Evolutionary conservation across 305 asterid genomes (phyloP).

Genomic region (Lippia alba): DNA sequence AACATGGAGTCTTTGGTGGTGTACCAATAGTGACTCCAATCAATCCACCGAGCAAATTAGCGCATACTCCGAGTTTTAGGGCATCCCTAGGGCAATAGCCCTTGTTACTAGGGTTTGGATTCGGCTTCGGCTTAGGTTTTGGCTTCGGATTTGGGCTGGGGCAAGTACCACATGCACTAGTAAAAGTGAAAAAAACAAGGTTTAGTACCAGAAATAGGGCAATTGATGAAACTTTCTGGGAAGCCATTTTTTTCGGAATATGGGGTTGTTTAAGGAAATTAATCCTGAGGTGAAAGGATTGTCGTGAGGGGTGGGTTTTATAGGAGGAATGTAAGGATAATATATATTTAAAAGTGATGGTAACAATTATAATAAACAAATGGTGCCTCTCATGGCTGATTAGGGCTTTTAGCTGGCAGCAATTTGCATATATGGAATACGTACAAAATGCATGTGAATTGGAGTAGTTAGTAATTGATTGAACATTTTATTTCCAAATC

Average conservation of each 20-base stretch:
- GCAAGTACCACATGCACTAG: slow-evolving; percentile 53
- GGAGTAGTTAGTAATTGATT: background rate
- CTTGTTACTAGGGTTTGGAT: slow-evolving; percentile 27
- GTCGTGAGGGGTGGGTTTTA: background rate
- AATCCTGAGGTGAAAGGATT: background rate
- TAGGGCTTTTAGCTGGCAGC: background rate
- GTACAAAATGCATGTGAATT: background rate
- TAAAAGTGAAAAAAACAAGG: slow-evolving; percentile 50
- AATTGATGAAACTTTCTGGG: slow-evolving; percentile 5
- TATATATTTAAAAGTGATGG: background rate
- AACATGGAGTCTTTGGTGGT: no score
- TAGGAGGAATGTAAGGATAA: background rate
- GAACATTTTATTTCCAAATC: background rate
- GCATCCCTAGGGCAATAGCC: slow-evolving; percentile 10
- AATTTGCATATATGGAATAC: background rate
- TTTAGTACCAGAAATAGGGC: slow-evolving; percentile 43
- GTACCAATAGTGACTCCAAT: no score
- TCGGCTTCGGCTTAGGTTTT: slow-evolving; percentile 42
- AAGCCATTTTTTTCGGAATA: background rate
- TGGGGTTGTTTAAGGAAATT: background rate
- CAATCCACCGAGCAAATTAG: no score
- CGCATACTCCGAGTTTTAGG: no score
- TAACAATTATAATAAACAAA: background rate
- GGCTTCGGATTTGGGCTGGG: slow-evolving; percentile 24
- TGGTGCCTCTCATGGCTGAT: background rate